A percentile compares a stretch with the other conserved stretches of the same genome.
Evolutionary conservation across 805 yeast species (phyloP).

Genomic region (Metschnikowia sp.): DNA sequence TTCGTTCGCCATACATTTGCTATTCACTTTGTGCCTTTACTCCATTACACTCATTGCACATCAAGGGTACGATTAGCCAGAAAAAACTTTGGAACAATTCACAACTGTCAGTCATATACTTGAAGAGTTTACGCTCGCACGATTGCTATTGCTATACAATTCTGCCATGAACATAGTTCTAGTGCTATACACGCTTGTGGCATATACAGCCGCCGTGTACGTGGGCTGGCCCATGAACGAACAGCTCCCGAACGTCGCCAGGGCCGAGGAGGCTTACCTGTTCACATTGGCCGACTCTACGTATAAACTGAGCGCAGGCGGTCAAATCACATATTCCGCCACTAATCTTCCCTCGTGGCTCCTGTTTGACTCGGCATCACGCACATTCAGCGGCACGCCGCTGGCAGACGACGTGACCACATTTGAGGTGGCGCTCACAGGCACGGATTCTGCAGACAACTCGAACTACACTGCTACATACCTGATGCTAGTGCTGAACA

Average conservation of each 20-base stretch:
- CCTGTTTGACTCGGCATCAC: constrained; percentile 56
- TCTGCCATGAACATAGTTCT: not conserved
- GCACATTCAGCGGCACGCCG: constrained; percentile 72
- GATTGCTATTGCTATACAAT: no score
- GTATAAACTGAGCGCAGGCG: constrained; percentile 41
- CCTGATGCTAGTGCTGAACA: constrained; percentile 56
- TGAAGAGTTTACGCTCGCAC: no score
- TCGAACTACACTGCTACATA: constrained; percentile 45
- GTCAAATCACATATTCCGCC: constrained; percentile 52
- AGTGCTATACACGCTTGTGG: constrained; percentile 5
- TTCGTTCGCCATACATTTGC: no score
- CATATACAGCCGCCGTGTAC: constrained; percentile 44
- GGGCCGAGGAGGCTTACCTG: constrained; percentile 56
- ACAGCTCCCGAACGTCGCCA: constrained; percentile 87
- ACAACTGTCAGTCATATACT: no score
- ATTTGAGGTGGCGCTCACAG: constrained; percentile 51
- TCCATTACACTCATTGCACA: no score
- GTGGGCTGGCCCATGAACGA: constrained; percentile 74
- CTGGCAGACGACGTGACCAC: constrained; percentile 38
- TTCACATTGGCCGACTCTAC: constrained; percentile 74
- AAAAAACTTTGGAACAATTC: no score
- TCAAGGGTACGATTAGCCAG: no score
- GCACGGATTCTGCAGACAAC: constrained; percentile 58
- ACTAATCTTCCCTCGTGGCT: constrained; percentile 75
- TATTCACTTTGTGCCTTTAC: no score